Conservation (phyloP, 371 early-diverging fungal genomes). For the Mucor irregularis region DNA sequence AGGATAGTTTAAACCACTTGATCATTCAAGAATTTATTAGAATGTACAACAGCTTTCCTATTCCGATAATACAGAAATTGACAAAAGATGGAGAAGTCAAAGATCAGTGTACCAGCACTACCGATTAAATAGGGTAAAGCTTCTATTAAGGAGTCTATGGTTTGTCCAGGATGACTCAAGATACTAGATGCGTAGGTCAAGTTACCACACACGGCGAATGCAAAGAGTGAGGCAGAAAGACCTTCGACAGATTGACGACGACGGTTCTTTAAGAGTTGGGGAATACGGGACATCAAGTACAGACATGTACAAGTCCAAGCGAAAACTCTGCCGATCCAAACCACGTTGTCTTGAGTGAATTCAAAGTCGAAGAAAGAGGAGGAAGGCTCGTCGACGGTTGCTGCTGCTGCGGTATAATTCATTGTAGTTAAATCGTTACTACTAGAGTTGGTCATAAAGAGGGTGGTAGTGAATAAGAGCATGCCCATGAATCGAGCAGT, state of each 20-base stretch:
- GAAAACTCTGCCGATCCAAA: conserved; percentile 54
- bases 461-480: conserved; percentile 4
- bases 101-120: conserved; percentile 37
- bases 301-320: conserved; percentile 67
- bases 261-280: conserved; percentile 65
- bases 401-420: neutral
- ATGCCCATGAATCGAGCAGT: conserved; percentile 11
- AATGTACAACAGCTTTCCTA: neutral
- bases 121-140: conserved; percentile 43
- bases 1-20: conserved; percentile 6
- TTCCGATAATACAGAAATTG: conserved; percentile 34
- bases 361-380: neutral
- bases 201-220: conserved; percentile 69
- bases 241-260: conserved; percentile 64
- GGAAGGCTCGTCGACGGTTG: too few relatives aligned
- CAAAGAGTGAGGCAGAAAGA: conserved; percentile 65
- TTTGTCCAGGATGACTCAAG: conserved; percentile 48
- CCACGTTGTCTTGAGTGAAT: conserved; percentile 1
- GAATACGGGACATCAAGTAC: conserved; percentile 68
- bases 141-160: conserved; percentile 28
- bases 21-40: conserved; percentile 1
- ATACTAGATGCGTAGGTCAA: conserved; percentile 64
- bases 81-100: conserved; percentile 36
- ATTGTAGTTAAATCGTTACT: neutral
- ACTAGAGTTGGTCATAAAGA: neutral